A percentile compares a stretch with the other conserved stretches of the same genome.
These are phyloP conservation scores for Myotisia sp. DNA, from an alignment of 2,329 filamentous ascomycete species.

Conservation along the genomic window DNA sequence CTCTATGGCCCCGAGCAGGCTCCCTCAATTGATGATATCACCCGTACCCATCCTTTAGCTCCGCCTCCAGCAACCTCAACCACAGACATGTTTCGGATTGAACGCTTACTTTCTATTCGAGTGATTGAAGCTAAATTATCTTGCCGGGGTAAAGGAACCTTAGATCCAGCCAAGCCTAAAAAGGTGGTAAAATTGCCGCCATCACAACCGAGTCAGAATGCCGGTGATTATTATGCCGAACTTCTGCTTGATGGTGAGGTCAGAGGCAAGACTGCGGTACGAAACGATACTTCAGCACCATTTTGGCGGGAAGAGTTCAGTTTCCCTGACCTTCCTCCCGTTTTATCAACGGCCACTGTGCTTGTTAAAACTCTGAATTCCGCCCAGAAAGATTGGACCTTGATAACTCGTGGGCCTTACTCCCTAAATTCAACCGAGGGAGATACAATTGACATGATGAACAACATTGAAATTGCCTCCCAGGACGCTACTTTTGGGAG, in stretches of 20 bases:
- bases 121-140: conserved; percentile 49
- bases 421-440: conserved; percentile 27
- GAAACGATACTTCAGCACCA: conserved; percentile 31
- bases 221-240: conserved; percentile 35
- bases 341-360: conserved; percentile 34
- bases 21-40: conserved; percentile 29
- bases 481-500: conserved; percentile 36
- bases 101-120: conserved; percentile 44
- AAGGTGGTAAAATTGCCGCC: conserved; percentile 22
- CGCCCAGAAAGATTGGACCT: conserved; percentile 37
- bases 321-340: conserved; percentile 34
- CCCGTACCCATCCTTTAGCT: conserved; percentile 19
- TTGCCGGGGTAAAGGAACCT: conserved; percentile 21
- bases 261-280: conserved; percentile 35
- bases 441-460: conserved; percentile 26
- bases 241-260: conserved; percentile 36
- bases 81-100: conserved; percentile 52
- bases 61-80: conserved; percentile 22
- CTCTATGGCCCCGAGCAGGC: conserved; percentile 56
- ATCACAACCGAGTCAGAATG: conserved; percentile 12
- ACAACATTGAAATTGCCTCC: conserved; percentile 33
- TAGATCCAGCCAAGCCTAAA: conserved; percentile 20
- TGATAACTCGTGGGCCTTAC: conserved; percentile 33
- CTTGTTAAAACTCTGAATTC: conserved; percentile 34
- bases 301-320: conserved; percentile 38